Evolutionary conservation across 768 basidiomycete species (phyloP).

Genomic region (Hydnomerulius pinastri): DNA sequence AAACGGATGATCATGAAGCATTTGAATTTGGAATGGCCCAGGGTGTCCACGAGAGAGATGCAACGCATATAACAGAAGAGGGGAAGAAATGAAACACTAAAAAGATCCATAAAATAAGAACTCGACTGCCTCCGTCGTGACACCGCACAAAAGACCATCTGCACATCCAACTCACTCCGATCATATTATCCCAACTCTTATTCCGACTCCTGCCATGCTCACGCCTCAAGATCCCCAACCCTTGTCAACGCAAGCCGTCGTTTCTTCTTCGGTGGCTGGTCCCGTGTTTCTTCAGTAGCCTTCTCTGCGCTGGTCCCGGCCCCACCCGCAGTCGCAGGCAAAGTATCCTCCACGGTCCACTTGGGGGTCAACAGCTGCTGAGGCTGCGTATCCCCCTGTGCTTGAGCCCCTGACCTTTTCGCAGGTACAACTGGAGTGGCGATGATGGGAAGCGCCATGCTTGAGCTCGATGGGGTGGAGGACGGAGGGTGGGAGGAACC

Average conservation of each 20-base stretch:
- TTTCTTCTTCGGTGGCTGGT: slow-evolving; percentile 82
- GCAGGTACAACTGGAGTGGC: slow-evolving; percentile 32
- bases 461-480: slow-evolving; percentile 33
- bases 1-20: too few species aligned
- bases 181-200: too few species aligned
- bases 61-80: too few species aligned
- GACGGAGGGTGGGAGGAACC: slow-evolving; percentile 15
- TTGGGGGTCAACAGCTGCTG: slow-evolving; percentile 30
- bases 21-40: too few species aligned
- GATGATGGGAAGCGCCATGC: slow-evolving; percentile 34
- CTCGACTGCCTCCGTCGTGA: too few species aligned
- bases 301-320: slow-evolving; percentile 13
- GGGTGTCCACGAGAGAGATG: too few species aligned
- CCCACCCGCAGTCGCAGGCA: slow-evolving; percentile 8
- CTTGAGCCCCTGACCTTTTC: slow-evolving; percentile 41
- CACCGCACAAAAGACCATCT: too few species aligned
- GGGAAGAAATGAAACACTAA: too few species aligned
- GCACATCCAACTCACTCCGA: neutral
- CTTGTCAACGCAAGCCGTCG: slow-evolving; percentile 75
- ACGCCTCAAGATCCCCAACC: slow-evolving; percentile 55
- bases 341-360: slow-evolving; percentile 26
- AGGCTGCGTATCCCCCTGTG: slow-evolving; percentile 23
- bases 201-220: slow-evolving; percentile 1
- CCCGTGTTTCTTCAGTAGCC: slow-evolving; percentile 24
- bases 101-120: too few species aligned